Evolutionary conservation across 2,329 filamentous ascomycete species (phyloP).

Genomic region (Pleoardoris graminearum): DNA sequence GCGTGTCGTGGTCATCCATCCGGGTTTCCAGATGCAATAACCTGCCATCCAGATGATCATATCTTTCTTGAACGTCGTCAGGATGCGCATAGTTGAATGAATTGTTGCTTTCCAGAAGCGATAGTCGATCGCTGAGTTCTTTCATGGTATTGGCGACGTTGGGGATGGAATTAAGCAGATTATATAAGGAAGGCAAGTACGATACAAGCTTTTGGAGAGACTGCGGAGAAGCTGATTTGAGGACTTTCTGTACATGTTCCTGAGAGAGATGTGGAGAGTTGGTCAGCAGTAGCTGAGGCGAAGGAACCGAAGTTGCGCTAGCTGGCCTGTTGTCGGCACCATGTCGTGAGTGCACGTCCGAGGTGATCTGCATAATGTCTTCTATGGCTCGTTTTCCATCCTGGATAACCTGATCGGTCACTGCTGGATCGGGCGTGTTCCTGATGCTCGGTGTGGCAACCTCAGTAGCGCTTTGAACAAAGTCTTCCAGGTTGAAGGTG

Average conservation of each 20-base stretch:
- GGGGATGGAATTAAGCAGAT: conserved; percentile 44
- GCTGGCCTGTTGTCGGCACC: conserved; percentile 20
- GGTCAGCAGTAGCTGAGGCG: conserved; percentile 25
- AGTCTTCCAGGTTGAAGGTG: conserved; percentile 46
- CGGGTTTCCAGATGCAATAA: conserved; percentile 69
- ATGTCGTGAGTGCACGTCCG: conserved; percentile 23
- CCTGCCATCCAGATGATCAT: conserved; percentile 68
- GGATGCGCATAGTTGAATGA: conserved; percentile 69
- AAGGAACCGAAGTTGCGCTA: conserved; percentile 22
- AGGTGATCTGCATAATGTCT: conserved; percentile 30
- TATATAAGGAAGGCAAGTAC: conserved; percentile 42
- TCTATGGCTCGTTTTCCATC: conserved; percentile 43
- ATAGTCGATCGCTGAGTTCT: conserved; percentile 66
- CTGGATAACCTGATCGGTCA: conserved; percentile 40
- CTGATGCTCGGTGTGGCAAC: conserved; percentile 51
- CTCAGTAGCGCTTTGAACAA: conserved; percentile 52
- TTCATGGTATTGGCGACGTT: conserved; percentile 55
- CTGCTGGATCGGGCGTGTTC: conserved; percentile 47
- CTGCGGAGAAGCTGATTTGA: conserved; percentile 38
- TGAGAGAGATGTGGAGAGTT: conserved; percentile 31
- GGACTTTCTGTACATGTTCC: conserved; percentile 36
- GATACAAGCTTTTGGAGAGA: conserved; percentile 40
- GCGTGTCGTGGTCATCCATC: conserved; percentile 46
- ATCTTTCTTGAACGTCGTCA: conserved; percentile 69
- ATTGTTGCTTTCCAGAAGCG: conserved; percentile 68